Percentiles rank a stretch among this genome's conserved stretches.
phyloP scores from a whole-genome alignment of 768 basidiomycete species.

The Boletus barrowsii region DNA sequence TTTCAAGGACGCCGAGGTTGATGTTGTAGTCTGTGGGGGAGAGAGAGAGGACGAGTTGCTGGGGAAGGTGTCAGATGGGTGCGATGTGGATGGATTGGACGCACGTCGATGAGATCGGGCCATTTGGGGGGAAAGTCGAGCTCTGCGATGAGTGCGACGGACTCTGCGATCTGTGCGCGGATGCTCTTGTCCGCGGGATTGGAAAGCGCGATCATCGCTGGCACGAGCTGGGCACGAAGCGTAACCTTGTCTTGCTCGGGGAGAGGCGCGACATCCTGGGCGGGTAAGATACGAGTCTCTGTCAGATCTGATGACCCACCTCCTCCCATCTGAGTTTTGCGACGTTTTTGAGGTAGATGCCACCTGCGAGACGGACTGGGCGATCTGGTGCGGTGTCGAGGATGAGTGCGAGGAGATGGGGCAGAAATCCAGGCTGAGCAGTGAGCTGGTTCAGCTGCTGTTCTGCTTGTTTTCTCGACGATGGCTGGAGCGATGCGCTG shows the following conservation, averaged over 20 bases:
- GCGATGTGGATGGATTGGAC: conserved; percentile 31
- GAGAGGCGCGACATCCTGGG: conserved; percentile 70
- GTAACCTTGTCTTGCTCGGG: conserved; percentile 66
- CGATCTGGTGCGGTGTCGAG: conserved; percentile 63
- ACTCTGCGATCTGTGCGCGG: conserved; percentile 87
- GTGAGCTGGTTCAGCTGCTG: conserved; percentile 66
- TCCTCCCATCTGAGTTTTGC: conserved; percentile 88
- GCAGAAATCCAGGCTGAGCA: conserved; percentile 72
- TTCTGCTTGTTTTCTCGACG: conserved; percentile 78
- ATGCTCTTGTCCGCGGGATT: conserved; percentile 66
- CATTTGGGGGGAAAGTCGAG: conserved; percentile 89
- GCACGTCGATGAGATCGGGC: conserved; percentile 86
- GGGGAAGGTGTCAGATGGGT: conserved; percentile 12
- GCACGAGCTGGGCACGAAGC: conserved; percentile 76
- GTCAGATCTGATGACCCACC: conserved; percentile 41
- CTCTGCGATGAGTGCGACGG: conserved; percentile 87
- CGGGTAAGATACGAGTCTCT: not conserved
- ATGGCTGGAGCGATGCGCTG: conserved; percentile 65
- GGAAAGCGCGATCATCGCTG: conserved; percentile 87
- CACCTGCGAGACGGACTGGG: conserved; percentile 75
- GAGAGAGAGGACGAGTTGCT: conserved; percentile 89
- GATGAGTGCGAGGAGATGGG: conserved; percentile 74
- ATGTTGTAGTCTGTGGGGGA: conserved; percentile 77
- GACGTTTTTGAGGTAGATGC: conserved; percentile 91
- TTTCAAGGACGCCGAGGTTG: conserved; percentile 89